These are phyloP conservation scores for Entonaema liquescens DNA, from an alignment of 495 filamentous ascomycete genomes.

Conservation along the genomic window DNA sequence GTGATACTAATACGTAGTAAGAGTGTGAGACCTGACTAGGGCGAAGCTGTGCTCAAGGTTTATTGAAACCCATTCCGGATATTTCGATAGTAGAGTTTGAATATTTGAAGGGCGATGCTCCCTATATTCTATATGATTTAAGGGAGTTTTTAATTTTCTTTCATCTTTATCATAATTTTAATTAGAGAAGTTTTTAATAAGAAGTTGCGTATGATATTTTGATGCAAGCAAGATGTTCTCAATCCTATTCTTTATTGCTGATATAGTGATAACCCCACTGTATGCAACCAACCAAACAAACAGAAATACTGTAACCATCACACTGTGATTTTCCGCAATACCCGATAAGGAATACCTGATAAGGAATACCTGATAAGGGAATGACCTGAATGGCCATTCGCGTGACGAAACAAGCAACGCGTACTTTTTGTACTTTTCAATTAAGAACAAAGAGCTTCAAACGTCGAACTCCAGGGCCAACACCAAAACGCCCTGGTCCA, in stretches of 20 bases:
- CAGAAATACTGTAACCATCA: neutral
- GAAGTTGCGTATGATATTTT: neutral
- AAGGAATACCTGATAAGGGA: no score
- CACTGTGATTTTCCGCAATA: conserved; percentile 16
- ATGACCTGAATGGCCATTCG: conserved; percentile 37
- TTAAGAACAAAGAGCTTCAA: conserved; percentile 31
- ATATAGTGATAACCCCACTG: neutral
- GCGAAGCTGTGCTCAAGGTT: neutral
- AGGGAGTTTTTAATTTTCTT: neutral
- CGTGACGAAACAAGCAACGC: conserved; percentile 39
- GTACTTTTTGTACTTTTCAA: conserved; percentile 14
- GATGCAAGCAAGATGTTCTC: neutral
- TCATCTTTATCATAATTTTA: neutral
- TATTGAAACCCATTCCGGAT: neutral
- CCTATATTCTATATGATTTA: neutral
- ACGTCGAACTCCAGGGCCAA: conserved; percentile 21
- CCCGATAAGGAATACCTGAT: conserved; percentile 16
- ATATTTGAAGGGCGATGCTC: neutral
- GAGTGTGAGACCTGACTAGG: conserved; percentile 19
- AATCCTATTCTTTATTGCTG: neutral
- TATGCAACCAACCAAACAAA: neutral
- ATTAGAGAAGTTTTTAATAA: no score
- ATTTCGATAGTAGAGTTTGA: neutral
- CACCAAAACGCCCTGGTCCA: conserved; percentile 12
- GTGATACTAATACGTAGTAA: neutral